A percentile compares a stretch with the other conserved stretches of the same genome.
These are phyloP conservation scores for Afroboletus lepidellus DNA, from an alignment of 1,284 basidiomycete species.

Conservation along the genomic window DNA sequence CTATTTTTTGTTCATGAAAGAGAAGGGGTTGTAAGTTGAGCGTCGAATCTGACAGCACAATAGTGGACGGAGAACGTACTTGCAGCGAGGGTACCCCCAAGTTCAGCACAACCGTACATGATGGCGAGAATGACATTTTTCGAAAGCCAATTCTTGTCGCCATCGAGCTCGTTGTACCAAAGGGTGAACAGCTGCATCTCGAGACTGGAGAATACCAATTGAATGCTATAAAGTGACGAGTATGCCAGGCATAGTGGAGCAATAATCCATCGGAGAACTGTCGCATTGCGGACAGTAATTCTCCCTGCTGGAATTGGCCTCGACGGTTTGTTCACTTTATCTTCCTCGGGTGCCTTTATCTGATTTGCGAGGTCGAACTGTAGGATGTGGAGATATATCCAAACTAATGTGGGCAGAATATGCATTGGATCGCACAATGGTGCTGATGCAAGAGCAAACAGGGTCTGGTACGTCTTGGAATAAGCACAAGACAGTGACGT, in stretches of 20 bases:
- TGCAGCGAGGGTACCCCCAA: slow-evolving; percentile 38
- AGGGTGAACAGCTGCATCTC: slow-evolving; percentile 31
- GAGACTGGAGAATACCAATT: slow-evolving; percentile 33
- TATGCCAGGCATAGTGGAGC: slow-evolving; percentile 34
- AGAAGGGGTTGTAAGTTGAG: neutral
- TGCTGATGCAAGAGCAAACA: slow-evolving; percentile 36
- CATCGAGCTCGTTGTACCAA: slow-evolving; percentile 39
- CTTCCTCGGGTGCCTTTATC: slow-evolving; percentile 39
- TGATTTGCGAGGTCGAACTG: slow-evolving; percentile 47
- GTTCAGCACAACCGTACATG: slow-evolving; percentile 38
- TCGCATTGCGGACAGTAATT: slow-evolving; percentile 33
- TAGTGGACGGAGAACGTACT: slow-evolving; percentile 23
- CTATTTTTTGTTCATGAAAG: slow-evolving; percentile 5
- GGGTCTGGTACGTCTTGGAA: slow-evolving; percentile 27
- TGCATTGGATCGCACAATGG: slow-evolving; percentile 21
- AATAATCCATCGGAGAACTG: slow-evolving; percentile 37
- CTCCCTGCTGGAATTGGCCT: slow-evolving; percentile 41
- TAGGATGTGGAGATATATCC: slow-evolving; percentile 44
- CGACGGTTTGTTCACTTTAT: slow-evolving; percentile 40
- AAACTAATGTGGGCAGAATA: slow-evolving; percentile 32
- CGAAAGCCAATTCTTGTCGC: slow-evolving; percentile 36
- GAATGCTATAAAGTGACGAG: slow-evolving; percentile 33
- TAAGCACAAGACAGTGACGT: neutral
- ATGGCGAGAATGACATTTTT: slow-evolving; percentile 39
- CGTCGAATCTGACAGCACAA: neutral